Base-by-base conservation (phyloP, 2,329 filamentous ascomycete species). In the Aurifilum marmelostoma region DNA sequence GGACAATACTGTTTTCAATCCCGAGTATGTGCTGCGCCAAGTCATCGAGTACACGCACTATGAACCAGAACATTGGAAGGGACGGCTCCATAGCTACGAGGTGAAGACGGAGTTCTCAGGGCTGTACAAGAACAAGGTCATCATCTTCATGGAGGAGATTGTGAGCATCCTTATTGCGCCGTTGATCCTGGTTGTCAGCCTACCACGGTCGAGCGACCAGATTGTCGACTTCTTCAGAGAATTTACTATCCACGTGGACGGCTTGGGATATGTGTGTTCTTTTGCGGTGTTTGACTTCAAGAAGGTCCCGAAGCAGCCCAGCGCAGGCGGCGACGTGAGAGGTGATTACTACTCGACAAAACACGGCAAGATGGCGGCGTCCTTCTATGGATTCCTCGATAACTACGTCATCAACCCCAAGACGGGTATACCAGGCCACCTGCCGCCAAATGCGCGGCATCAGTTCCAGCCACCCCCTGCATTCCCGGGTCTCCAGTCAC, bases 201-300 rank as follows among this genome's bases (percentile, higher is more conserved):
- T 98, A 43, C 93, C 94, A 0, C 91, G 90, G 74, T 97, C 92
- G 78, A 95, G 92, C 77, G 95, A 98, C 73, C 92, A 94, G 69
- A 91, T 99, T 72, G 91, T 98, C 69, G 96, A 99, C 80, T 99
- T 99, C 80, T 98, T 99, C 83, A 90, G 96, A 52, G 96, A 99
- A 77, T 97, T 98, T 74, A 98, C 96, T 0, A 90, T 99, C 29
- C 94, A 99, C 74, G 95, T 99, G 21, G 96, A 99, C 76, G 96
- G 96, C 0, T 86, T 99, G 47, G 96, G 96, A 29, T 95, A 97
- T 73, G 93, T 98, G 14, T 99, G 96, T 79, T 97, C 95, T 1
- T 98, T 97, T 80, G 96, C 96, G 3, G 93, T 97, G 47, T 99
- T 99, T 75, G 93, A 97, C 72, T 98, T 98, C 81, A 94, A 97